Evolutionary conservation across 306 rosid genomes (phyloP).

Genomic region (Glycine tomentella): DNA sequence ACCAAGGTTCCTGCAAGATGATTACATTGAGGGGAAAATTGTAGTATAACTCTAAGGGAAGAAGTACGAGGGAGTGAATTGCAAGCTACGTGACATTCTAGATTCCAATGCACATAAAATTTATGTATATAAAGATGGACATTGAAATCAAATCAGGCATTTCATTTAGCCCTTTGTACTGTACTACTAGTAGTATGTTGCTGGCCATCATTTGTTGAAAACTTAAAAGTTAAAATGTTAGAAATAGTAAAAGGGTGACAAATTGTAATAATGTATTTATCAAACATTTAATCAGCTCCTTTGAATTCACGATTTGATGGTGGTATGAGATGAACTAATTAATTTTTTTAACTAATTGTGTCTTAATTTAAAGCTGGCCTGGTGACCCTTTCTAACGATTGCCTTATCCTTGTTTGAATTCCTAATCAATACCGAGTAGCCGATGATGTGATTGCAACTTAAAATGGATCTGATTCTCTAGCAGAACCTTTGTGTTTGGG

Average conservation of each 20-base stretch:
- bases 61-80: slow-evolving; percentile 8
- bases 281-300: background rate
- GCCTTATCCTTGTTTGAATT: background rate
- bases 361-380: background rate
- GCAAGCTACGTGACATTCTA: background rate
- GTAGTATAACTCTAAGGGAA: background rate
- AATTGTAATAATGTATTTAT: background rate
- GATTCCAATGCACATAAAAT: slow-evolving; percentile 18
- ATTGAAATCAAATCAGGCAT: slow-evolving; percentile 2
- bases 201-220: background rate
- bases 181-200: background rate
- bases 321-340: background rate
- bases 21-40: background rate
- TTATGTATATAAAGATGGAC: background rate
- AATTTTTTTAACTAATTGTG: background rate
- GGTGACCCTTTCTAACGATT: background rate
- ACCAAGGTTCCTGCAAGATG: slow-evolving; percentile 18
- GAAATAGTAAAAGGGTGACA: background rate
- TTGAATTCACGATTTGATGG: background rate
- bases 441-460: background rate
- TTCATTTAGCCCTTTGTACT: slow-evolving; percentile 7
- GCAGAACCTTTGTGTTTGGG: background rate
- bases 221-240: background rate
- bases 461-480: background rate
- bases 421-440: background rate